Base-by-base conservation (phyloP, 179 eudicot species). In the Drosera spatulata region DNA sequence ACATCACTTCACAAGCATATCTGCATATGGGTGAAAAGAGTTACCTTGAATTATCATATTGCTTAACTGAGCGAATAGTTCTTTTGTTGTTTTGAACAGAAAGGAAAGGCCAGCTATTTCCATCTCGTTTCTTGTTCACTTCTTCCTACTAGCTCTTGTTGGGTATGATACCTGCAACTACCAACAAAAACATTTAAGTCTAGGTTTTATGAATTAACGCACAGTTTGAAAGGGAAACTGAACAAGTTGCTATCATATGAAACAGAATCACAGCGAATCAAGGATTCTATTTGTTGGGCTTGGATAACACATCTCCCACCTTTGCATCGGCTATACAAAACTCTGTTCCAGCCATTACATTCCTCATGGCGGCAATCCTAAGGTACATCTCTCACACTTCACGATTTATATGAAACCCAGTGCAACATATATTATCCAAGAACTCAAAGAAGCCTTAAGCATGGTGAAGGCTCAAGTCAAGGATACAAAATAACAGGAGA, bases 341-440 rank as follows among this genome's bases (percentile, higher is more conserved):
- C 69, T 91, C 96, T 4, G 97, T 91, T 55, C 97, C 97, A 2
- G 97, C 97, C 61, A 85, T 91, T 42, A 91, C 97, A 45, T 91
- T 91, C 65, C 87, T 91, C 74, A 85, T 91, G 96, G 97, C 97
- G 10, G 83, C 66, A 10, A 2, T 86, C 14, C 87, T 91, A 71
- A 73, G 98, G 98, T 66, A 70, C 67, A 65, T 13, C 37, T 58
- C 10, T 46, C 55, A 15, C 37, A 53, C 56, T 37, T 53, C 39
- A 14, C 7, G 37, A 10, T 13, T 49, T 45, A 6, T 45, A 10
- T 45, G 8, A 45, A 6, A 6, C 49, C 33, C 33, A 22, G 33
- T 22, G 33, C 33, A 22, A 22, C 33, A 22, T 22, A 22, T 22
- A 22, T 22, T 22, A 22, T 22, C 33, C 33, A 22, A 22, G 33